Evolutionary conservation across 345 rosid species (phyloP), one percentile per base, ranked within the genome.

Genomic region (Populus pruinosa): DNA sequence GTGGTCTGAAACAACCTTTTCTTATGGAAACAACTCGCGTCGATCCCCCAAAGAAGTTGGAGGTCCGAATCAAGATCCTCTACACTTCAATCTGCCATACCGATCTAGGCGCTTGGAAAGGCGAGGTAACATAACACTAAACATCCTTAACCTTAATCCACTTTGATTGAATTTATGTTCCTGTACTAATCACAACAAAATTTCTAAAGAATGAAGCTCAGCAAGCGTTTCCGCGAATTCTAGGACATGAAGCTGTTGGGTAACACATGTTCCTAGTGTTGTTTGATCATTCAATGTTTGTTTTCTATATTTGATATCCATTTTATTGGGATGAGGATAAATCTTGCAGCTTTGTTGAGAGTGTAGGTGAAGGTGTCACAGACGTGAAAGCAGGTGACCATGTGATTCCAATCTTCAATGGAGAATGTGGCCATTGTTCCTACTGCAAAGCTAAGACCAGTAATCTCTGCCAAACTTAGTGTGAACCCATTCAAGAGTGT

Each of bases 221-320:
- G 67, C 75, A 79, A 82, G 92, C 90, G 66, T 92, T 77, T 83
- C 97, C 94, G 11, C 81, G 93, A 64, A 89, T 92, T 49, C 78
- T 90, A 29, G 97, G 97, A 47, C 97, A 92, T 69, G 94, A 92
- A 76, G 94, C 94, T n/a, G 89, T 90, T 3, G 94, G 97, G 94
- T 91, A 84, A n/a, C 33, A 43, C 59, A 53, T 53, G 59, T 0
- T 53, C 59, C 59, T 53, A 6, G 23, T 18, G 20, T 8, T 53
- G 7, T 53, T 53, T 53, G 23, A 2, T 53, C 59, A 53, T 0
- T 53, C 23, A 20, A 20, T 53, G 21, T 2, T 2, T 53, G 59
- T 53, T 18, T 53, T 53, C 59, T 53, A 7, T 18, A 2, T 53
- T 53, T 53, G 9, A 53, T 53, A 6, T 18, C 23, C 59, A 53